Evolutionary conservation across 352 stramenopile species (phyloP).

Genomic region (Thraustochytrium striatum): DNA sequence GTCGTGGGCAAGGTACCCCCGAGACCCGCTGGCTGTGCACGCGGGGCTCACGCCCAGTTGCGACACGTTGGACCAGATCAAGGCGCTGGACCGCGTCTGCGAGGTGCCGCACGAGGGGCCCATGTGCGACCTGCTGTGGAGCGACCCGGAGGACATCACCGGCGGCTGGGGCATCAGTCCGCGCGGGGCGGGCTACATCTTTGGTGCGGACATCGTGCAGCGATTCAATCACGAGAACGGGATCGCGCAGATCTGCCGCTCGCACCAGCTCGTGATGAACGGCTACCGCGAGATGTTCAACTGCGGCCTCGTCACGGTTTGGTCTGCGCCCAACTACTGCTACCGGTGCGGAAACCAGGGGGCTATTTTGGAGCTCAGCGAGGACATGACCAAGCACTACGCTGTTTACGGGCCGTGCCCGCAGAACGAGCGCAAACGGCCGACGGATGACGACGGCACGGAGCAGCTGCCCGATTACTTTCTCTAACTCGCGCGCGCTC

Average conservation of each 20-base stretch:
- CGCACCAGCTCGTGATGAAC: slow-evolving; percentile 77
- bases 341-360: slow-evolving; percentile 80
- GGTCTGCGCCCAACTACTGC: slow-evolving; percentile 77
- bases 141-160: slow-evolving; percentile 53
- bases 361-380: slow-evolving; percentile 79
- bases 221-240: slow-evolving; percentile 75
- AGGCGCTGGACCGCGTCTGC: slow-evolving; percentile 50
- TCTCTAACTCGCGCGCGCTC: neutral
- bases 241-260: slow-evolving; percentile 68
- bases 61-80: slow-evolving; percentile 54
- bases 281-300: slow-evolving; percentile 85
- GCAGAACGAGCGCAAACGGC: slow-evolving; percentile 14
- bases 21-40: slow-evolving; percentile 50
- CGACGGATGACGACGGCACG: neutral
- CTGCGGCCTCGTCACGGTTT: slow-evolving; percentile 75
- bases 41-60: slow-evolving; percentile 51
- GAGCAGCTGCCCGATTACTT: slow-evolving; percentile 40
- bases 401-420: slow-evolving; percentile 36
- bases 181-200: slow-evolving; percentile 74
- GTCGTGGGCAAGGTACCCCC: slow-evolving; percentile 49
- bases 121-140: slow-evolving; percentile 55
- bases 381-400: slow-evolving; percentile 51
- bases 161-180: slow-evolving; percentile 57
- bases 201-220: slow-evolving; percentile 70
- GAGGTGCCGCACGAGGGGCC: slow-evolving; percentile 55